Base-by-base conservation (phyloP, 2,329 filamentous ascomycete genomes). In the Sporothrix inflata region DNA sequence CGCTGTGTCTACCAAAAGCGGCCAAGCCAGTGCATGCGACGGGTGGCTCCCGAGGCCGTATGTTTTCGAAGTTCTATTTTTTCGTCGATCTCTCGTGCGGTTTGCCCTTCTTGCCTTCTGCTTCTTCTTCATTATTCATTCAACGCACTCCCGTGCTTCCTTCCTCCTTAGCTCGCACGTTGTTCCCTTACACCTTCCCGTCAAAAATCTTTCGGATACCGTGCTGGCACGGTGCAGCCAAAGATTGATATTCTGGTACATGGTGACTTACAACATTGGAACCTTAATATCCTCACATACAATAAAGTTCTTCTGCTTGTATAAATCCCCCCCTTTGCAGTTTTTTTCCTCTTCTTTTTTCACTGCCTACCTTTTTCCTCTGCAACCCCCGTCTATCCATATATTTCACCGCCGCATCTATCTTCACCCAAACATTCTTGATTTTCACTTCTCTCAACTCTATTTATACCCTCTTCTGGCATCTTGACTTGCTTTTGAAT, bases 281-380 rank as follows among this genome's bases (percentile, higher is more conserved):
- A 24, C 21, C 6, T 34, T 34, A 9, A 34, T 55, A 16, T 57
- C 42, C 8, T 45, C 42, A 11, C 42, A 45, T 45, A 16, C 42
- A 45, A 16, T 45, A 11, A 11, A 11, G 42, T 45, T 45, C 42
- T 45, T 12, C 42, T 45, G 42, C 42, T 16, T 34, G 30, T 34
- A 34, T 34, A 34, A 34, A 34, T 34, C 30, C 30, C 30, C 3
- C 30, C 30, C 30, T 34, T 34, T 34, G 11, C 19, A 24, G 30
- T 30, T 65, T 65, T 65, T 4, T n/a, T 34, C 27, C n/a, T 63
- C 19, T 12, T 12, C 19, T 38, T 60, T 38, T 72, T 63, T 12
- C 61, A 47, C 55, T 55, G 61, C 69, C 60, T 66, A 69, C 70
- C 51, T 69, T 73, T 3, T 75, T 74, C 45, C 30, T 34, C 30